Conservation (phyloP, 2,329 filamentous ascomycete species). For the Aspergillus calidoustus region DNA sequence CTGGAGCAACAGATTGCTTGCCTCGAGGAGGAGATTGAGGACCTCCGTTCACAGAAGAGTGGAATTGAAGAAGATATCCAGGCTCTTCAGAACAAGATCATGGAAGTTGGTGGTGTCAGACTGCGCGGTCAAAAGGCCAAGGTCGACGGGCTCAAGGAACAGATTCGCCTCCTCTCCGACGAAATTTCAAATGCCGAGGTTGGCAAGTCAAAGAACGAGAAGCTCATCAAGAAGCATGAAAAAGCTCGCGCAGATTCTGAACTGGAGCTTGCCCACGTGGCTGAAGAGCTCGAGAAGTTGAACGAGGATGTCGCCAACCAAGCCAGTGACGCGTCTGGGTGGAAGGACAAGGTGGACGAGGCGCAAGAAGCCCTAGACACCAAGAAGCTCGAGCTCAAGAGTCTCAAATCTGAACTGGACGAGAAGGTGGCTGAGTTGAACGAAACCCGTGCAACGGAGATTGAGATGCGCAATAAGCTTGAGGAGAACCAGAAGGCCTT, state of each 20-base stretch:
- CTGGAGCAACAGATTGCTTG: constrained; percentile 79
- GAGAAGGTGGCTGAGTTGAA: constrained; percentile 85
- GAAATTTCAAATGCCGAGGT: constrained; percentile 86
- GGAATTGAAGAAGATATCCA: constrained; percentile 94
- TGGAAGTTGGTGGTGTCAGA: constrained; percentile 95
- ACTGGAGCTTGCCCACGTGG: constrained; percentile 75
- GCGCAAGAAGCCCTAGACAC: constrained; percentile 75
- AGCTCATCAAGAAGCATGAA: constrained; percentile 83
- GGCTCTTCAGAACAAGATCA: constrained; percentile 91
- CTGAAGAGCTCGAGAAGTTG: constrained; percentile 74
- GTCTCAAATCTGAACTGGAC: constrained; percentile 83
- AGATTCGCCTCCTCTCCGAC: constrained; percentile 79
- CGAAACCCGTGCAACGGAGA: constrained; percentile 84
- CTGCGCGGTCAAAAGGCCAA: constrained; percentile 87
- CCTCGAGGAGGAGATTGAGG: constrained; percentile 77
- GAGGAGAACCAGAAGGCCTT: constrained; percentile 94
- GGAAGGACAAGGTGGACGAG: constrained; percentile 75
- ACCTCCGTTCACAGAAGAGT: constrained; percentile 80
- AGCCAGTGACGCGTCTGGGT: constrained; percentile 72
- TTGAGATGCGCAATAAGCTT: constrained; percentile 98
- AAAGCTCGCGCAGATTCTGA: constrained; percentile 79
- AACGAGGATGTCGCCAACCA: constrained; percentile 80
- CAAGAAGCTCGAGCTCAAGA: constrained; percentile 79
- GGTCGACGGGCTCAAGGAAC: constrained; percentile 85
- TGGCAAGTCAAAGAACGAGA: constrained; percentile 88